These are phyloP conservation scores for Rhynchospora breviuscula DNA, from an alignment of 176 grass and related monocot genomes.

Conservation along the genomic window DNA sequence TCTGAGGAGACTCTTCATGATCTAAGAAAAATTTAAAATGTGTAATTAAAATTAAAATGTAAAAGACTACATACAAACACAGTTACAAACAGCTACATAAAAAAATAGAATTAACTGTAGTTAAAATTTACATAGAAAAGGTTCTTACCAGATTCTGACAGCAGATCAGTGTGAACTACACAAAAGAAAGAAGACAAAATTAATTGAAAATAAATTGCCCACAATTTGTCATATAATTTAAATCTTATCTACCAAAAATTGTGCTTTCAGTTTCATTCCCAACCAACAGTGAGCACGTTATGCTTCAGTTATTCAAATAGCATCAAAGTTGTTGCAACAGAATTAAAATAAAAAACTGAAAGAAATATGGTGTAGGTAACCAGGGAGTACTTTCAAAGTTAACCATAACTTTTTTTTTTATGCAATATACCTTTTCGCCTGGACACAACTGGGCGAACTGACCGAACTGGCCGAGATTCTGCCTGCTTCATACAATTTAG, in stretches of 20 bases:
- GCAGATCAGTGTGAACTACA: constrained; percentile 10
- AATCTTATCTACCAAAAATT: background rate
- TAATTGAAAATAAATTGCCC: background rate
- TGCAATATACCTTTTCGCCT: constrained; percentile 1
- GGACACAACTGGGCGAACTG: constrained; percentile 8
- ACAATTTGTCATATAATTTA: background rate
- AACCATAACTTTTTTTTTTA: background rate
- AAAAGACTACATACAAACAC: background rate
- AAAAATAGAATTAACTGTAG: background rate
- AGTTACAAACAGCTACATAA: background rate
- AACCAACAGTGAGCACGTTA: background rate
- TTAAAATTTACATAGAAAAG: background rate
- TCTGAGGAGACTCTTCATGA: constrained; percentile 12
- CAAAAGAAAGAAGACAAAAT: background rate
- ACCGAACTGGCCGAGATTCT: background rate
- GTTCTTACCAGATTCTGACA: constrained; percentile 10
- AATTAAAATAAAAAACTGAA: background rate
- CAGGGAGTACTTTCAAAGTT: background rate
- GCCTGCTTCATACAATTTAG: constrained; percentile 1
- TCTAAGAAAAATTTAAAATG: background rate
- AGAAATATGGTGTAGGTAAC: background rate
- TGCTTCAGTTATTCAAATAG: background rate
- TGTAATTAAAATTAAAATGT: background rate
- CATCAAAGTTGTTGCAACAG: background rate
- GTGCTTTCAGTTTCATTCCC: background rate